phyloP scores from a whole-genome alignment of 1,139 yeast genomes.

The Nakaseomyces sp. region DNA sequence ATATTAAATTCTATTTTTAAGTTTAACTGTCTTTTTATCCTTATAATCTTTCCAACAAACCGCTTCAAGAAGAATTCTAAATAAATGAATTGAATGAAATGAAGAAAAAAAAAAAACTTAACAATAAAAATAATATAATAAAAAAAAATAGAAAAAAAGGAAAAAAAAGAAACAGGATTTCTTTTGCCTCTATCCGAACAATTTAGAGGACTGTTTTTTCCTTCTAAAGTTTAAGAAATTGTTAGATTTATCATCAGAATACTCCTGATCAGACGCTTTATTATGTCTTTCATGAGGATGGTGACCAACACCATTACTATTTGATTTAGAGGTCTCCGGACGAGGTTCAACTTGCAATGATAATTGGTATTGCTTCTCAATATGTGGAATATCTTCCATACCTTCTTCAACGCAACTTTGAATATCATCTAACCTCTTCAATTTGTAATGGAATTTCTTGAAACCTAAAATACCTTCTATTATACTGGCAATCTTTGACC shows the following conservation, averaged over 20 bases:
- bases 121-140: too few species aligned
- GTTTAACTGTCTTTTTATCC: too few species aligned
- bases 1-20: too few species aligned
- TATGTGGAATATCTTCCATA: slow-evolving; percentile 48
- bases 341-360: slow-evolving; percentile 49
- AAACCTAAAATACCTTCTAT: slow-evolving; percentile 67
- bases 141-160: not conserved
- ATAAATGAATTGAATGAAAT: too few species aligned
- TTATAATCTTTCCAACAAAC: too few species aligned
- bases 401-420: slow-evolving; percentile 54
- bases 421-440: slow-evolving; percentile 55
- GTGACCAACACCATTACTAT: slow-evolving; percentile 6
- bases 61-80: too few species aligned
- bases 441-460: slow-evolving; percentile 56
- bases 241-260: slow-evolving; percentile 10
- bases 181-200: slow-evolving; percentile 9
- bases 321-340: slow-evolving; percentile 2
- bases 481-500: slow-evolving; percentile 63
- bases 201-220: slow-evolving; percentile 13
- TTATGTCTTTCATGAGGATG: slow-evolving; percentile 9
- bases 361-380: slow-evolving; percentile 71
- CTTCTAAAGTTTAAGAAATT: slow-evolving; percentile 12
- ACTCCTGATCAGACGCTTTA: slow-evolving; percentile 7
- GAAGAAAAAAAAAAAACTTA: not conserved
- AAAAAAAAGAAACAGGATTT: too few species aligned